These are phyloP conservation scores for Fusarium nematophilum DNA, from an alignment of 2,329 filamentous ascomycete species.

Conservation along the genomic window DNA sequence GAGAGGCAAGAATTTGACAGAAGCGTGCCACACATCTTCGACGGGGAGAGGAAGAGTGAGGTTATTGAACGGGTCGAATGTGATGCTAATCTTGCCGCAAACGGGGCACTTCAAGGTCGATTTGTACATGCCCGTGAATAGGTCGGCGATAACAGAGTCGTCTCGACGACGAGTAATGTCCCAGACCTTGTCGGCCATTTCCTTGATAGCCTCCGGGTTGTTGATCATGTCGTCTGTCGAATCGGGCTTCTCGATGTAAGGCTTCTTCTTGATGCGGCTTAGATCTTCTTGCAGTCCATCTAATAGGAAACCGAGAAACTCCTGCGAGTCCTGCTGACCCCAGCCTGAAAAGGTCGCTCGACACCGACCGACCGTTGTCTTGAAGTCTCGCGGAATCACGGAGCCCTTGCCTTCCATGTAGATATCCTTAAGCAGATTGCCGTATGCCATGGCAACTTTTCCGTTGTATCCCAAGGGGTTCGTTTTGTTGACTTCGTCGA, in stretches of 20 bases:
- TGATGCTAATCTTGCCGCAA: conserved; percentile 96
- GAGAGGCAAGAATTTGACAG: conserved; percentile 81
- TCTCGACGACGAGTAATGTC: conserved; percentile 92
- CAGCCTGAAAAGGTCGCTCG: conserved; percentile 92
- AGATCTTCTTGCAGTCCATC: conserved; percentile 96
- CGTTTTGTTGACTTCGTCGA: conserved; percentile 82
- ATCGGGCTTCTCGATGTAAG: conserved; percentile 97
- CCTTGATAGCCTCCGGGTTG: conserved; percentile 80
- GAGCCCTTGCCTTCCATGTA: conserved; percentile 78
- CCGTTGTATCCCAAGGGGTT: conserved; percentile 91
- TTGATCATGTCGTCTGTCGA: conserved; percentile 96
- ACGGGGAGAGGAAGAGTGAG: conserved; percentile 91
- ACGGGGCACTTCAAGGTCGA: conserved; percentile 93
- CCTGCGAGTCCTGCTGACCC: conserved; percentile 96
- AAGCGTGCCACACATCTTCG: conserved; percentile 82
- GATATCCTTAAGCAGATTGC: conserved; percentile 78
- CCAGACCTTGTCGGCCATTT: conserved; percentile 90
- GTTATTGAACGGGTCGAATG: conserved; percentile 97
- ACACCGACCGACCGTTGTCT: conserved; percentile 81
- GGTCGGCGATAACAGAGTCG: conserved; percentile 92
- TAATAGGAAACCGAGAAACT: conserved; percentile 93
- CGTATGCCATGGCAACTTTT: conserved; percentile 87
- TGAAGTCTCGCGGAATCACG: conserved; percentile 84
- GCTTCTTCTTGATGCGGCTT: conserved; percentile 93
- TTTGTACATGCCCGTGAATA: conserved; percentile 98